Conservation (phyloP, 257 asterid species). For the Plantago elongata region DNA sequence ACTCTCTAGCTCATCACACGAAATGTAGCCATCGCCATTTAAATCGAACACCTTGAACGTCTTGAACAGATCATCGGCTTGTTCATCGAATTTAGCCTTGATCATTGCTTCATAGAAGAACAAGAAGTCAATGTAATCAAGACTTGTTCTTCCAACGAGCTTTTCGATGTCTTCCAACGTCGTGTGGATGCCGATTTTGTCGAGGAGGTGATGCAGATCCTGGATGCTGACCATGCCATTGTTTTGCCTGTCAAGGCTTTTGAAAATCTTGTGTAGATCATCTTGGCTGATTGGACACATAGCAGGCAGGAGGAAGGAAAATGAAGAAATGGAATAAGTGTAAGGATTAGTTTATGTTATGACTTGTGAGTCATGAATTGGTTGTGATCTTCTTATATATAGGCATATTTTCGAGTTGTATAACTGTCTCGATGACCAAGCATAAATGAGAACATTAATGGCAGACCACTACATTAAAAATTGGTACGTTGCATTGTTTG, state of each 20-base stretch:
- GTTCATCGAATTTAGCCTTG: conserved; percentile 16
- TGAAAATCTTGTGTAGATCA: conserved; percentile 42
- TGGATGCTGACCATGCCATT: conserved; percentile 43
- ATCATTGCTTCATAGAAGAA: conserved; percentile 38
- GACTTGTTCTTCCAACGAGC: conserved; percentile 30
- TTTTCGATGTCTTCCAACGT: conserved; percentile 39
- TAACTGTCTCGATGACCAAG: too few relatives aligned
- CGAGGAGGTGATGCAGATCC: conserved; percentile 33
- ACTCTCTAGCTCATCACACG: conserved; percentile 41
- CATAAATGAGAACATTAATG: too few relatives aligned
- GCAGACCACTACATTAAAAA: too few relatives aligned
- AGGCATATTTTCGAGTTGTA: too few relatives aligned
- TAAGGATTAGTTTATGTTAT: too few relatives aligned
- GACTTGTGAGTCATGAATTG: too few relatives aligned
- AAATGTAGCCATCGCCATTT: conserved; percentile 54
- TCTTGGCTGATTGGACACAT: conserved; percentile 36
- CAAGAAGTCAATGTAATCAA: conserved; percentile 36
- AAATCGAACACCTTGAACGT: conserved; percentile 47
- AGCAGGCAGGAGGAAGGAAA: too few relatives aligned
- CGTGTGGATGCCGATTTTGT: conserved; percentile 22
- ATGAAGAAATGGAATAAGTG: too few relatives aligned
- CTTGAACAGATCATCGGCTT: conserved; percentile 24
- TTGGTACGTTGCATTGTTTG: too few relatives aligned
- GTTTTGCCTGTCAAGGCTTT: conserved; percentile 37
- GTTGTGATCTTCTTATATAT: too few relatives aligned